These are phyloP conservation scores for Echinochloa phyllopogon DNA, from an alignment of 176 grass and related monocot genomes.

Conservation along the genomic window DNA sequence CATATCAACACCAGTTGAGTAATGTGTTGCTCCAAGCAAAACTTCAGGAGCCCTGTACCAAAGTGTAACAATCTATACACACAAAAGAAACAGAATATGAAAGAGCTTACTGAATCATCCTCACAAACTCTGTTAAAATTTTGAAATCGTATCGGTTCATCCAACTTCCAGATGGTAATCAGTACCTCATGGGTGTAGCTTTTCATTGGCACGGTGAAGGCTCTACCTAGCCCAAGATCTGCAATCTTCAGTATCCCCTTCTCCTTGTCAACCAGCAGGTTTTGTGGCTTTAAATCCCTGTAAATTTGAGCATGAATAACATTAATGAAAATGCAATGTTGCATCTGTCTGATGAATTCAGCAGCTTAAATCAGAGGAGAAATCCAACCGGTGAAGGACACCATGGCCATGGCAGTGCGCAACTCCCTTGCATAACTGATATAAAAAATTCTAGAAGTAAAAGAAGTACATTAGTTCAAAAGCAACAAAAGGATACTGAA, in stretches of 20 bases:
- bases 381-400: slow-evolving; percentile 87
- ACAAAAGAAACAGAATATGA: neutral
- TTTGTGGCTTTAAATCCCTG: slow-evolving; percentile 97
- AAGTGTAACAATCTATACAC: slow-evolving; percentile 84
- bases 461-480: slow-evolving; percentile 14
- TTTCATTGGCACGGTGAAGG: slow-evolving; percentile 84
- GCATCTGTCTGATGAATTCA: neutral
- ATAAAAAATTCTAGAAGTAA: slow-evolving; percentile 66
- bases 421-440: slow-evolving; percentile 87
- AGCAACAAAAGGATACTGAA: neutral
- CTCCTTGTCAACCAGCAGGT: slow-evolving; percentile 94
- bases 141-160: neutral
- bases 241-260: slow-evolving; percentile 91
- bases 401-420: slow-evolving; percentile 88
- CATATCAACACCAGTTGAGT: slow-evolving; percentile 96
- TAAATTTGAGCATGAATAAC: neutral
- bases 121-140: neutral
- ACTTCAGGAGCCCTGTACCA: slow-evolving; percentile 99
- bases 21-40: slow-evolving; percentile 86
- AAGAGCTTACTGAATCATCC: neutral
- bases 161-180: neutral
- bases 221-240: slow-evolving; percentile 75
- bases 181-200: slow-evolving; percentile 94
- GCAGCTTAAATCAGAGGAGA: slow-evolving; percentile 28
- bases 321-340: slow-evolving; percentile 1